A percentile compares a stretch with the other conserved stretches of the same genome.
Evolutionary conservation across 352 stramenopile species (phyloP).

Genomic region (Phytophthora citrophthora): DNA sequence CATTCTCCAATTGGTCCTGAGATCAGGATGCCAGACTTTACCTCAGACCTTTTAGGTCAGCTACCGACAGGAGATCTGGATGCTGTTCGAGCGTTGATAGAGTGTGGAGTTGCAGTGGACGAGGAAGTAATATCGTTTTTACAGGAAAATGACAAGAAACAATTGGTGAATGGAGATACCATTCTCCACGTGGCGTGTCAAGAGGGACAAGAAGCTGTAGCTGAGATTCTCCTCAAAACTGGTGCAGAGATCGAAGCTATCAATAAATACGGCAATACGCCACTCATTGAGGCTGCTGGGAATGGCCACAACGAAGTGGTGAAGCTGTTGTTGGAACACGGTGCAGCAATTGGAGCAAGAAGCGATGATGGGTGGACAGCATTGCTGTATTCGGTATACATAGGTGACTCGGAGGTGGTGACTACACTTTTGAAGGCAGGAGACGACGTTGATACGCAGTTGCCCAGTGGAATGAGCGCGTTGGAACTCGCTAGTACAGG

Average conservation of each 20-base stretch:
- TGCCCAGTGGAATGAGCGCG: not conserved
- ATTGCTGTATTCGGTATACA: not conserved
- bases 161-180: not conserved
- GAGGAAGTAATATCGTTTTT: not conserved
- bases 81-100: too few relatives aligned
- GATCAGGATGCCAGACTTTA: too few relatives aligned
- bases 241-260: not conserved
- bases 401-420: not conserved
- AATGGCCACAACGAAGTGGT: constrained; percentile 5
- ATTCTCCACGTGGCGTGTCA: not conserved
- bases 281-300: constrained; percentile 1
- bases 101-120: not conserved
- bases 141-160: not conserved
- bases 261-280: not conserved
- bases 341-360: not conserved
- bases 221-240: not conserved
- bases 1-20: too few relatives aligned
- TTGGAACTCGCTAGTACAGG: not conserved
- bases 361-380: not conserved
- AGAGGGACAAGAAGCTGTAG: not conserved
- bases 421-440: not conserved
- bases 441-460: not conserved
- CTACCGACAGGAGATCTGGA: not conserved
- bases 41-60: too few relatives aligned
- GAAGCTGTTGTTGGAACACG: not conserved